These are phyloP conservation scores for Zelonia costaricensis DNA, from an alignment of 208 protist species.

Conservation along the genomic window DNA sequence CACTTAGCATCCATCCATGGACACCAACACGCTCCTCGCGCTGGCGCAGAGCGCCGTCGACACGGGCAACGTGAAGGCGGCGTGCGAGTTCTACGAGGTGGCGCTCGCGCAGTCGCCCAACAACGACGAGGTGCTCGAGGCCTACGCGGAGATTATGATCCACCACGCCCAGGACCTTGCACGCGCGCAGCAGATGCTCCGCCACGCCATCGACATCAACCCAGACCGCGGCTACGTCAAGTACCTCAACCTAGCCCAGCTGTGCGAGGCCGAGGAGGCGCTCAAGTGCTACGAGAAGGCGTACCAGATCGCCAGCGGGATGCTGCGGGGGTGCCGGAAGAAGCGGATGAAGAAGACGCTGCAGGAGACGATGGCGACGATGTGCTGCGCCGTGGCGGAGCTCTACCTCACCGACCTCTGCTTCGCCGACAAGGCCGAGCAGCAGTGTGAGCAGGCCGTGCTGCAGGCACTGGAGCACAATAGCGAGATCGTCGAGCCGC, in stretches of 20 bases:
- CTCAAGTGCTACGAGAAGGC: constrained; percentile 84
- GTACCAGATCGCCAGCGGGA: constrained; percentile 59
- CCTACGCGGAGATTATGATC: constrained; percentile 92
- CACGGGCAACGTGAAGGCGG: constrained; percentile 78
- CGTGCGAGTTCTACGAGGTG: constrained; percentile 87
- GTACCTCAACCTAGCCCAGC: constrained; percentile 92
- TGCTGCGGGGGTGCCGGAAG: constrained; percentile 55
- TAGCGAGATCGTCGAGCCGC: constrained; percentile 69
- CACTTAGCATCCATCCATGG: no score
- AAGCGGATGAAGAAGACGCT: constrained; percentile 55
- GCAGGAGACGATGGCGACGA: constrained; percentile 75
- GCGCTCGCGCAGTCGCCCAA: constrained; percentile 73
- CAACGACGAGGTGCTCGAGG: constrained; percentile 90
- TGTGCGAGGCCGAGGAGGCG: constrained; percentile 75
- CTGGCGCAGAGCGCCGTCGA: constrained; percentile 87
- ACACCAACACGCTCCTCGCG: constrained; percentile 67
- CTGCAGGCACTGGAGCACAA: constrained; percentile 48
- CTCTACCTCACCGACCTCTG: constrained; percentile 92
- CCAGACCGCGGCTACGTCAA: constrained; percentile 85
- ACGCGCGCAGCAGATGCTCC: constrained; percentile 82
- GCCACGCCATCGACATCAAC: constrained; percentile 83
- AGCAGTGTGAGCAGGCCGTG: constrained; percentile 76
- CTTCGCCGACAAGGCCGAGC: constrained; percentile 80
- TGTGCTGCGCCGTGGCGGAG: constrained; percentile 90
- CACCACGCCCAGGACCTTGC: constrained; percentile 69